phyloP scores from a whole-genome alignment of 73 alveolate genomes.

The Tetrahymena malaccensis region DNA sequence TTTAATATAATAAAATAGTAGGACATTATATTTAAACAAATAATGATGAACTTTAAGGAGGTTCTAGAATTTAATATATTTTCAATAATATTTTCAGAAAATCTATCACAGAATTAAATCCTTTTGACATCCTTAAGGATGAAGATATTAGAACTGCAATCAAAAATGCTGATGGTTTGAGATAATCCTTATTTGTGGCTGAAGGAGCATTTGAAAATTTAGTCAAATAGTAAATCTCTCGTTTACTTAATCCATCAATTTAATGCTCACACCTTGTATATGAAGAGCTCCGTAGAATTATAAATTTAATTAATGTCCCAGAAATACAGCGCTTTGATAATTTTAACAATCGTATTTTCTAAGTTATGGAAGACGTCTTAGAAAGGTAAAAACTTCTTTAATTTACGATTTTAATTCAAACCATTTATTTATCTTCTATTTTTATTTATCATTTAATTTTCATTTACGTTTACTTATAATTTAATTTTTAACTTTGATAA shows the following conservation, averaged over 20 bases:
- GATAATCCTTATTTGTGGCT: constrained; percentile 77
- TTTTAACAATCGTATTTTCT: constrained; percentile 43
- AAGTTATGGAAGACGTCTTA: constrained; percentile 42
- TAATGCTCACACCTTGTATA: constrained; percentile 63
- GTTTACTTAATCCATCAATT: constrained; percentile 74
- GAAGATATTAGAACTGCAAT: constrained; percentile 71
- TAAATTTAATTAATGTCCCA: constrained; percentile 47
- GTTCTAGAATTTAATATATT: constrained; percentile 60
- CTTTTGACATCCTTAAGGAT: constrained; percentile 58
- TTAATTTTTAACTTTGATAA: constrained; percentile 12
- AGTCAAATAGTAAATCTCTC: constrained; percentile 68
- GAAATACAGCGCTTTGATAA: constrained; percentile 57
- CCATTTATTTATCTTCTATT: no score
- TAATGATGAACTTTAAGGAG: constrained; percentile 65
- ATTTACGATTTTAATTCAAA: no score
- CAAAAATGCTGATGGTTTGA: constrained; percentile 71
- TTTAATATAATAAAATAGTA: constrained; percentile 13
- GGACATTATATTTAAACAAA: constrained; percentile 48
- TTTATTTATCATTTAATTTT: no score
- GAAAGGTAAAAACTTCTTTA: background rate
- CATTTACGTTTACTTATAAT: background rate
- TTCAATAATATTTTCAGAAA: constrained; percentile 51
- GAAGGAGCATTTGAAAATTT: constrained; percentile 90
- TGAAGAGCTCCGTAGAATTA: constrained; percentile 64
- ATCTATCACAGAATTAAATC: constrained; percentile 53